These are phyloP conservation scores for Pythium angustatum DNA, from an alignment of 352 stramenopile genomes.

Conservation along the genomic window DNA sequence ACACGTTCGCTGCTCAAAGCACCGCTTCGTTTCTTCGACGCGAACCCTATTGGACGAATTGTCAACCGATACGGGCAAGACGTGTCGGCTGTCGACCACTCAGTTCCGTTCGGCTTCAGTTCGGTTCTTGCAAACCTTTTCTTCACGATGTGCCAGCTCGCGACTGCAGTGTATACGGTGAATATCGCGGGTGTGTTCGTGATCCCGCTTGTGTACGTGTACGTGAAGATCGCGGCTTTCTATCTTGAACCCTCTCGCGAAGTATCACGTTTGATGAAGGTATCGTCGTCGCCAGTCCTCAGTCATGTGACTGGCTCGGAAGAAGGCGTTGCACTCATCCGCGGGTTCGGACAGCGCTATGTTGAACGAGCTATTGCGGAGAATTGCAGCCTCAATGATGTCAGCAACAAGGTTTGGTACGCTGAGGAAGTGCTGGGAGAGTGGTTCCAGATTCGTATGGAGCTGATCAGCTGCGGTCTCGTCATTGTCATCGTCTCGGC, in stretches of 20 bases:
- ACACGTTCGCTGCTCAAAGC: conserved; percentile 81
- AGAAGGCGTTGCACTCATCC: conserved; percentile 41
- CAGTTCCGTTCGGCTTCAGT: conserved; percentile 45
- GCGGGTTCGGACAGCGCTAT: conserved; percentile 32
- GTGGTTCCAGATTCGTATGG: conserved; percentile 55
- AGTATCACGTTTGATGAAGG: conserved; percentile 35
- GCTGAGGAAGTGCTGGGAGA: conserved; percentile 27
- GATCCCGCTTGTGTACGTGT: conserved; percentile 73
- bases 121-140: conserved; percentile 58
- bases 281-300: conserved; percentile 36
- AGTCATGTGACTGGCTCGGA: conserved; percentile 38
- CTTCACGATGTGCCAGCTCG: conserved; percentile 76
- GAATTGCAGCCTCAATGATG: conserved; percentile 31
- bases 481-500: conserved; percentile 42
- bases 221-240: conserved; percentile 40
- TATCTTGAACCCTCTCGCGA: conserved; percentile 39
- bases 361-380: conserved; percentile 23
- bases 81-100: conserved; percentile 89
- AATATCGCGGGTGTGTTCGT: conserved; percentile 76
- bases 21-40: conserved; percentile 92
- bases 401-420: conserved; percentile 35
- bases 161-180: conserved; percentile 81
- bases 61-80: conserved; percentile 91
- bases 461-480: conserved; percentile 46
- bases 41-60: conserved; percentile 88